Evolutionary conservation across 2,329 filamentous ascomycete species (phyloP), one percentile per base, ranked within the genome.

Genomic region (Bipolaris sorokiniana): DNA sequence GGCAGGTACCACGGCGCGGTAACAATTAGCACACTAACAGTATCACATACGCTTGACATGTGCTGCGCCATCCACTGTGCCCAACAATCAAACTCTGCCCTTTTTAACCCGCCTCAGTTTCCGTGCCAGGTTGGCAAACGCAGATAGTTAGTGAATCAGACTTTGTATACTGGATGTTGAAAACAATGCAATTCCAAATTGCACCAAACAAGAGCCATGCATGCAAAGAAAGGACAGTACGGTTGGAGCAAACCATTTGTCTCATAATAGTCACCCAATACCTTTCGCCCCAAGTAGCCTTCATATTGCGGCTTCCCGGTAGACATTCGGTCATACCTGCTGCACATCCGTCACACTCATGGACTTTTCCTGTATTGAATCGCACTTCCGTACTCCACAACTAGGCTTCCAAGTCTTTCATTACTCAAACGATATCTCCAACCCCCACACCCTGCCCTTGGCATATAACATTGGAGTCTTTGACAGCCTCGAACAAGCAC

Each of bases 401-500:
- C 5, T 31, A 7, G 38, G 16, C 18, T 57, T 46, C 13, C 15
- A n/a, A 18, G 28, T 54, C n/a, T 13, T 40, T 6, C 51, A 45
- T 22, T 49, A 16, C 33, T 9, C 40, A 6, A 40, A 45, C 5
- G 15, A n/a, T 20, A 31, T 28, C 6, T 18, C 31, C 15, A n/a
- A 7, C 9, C 44, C 34, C n/a, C 18, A 28, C 26, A n/a, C 38
- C 11, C 9, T 34, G 3, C 15, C 33, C 11, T 44, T 40, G 36
- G 40, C 20, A 7, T n/a, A 36, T 28, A 11, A 20, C 34, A 41
- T 59, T 22, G 56, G 52, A 15, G 31, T n/a, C 22, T 59, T 48
- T 28, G 15, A 40, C 26, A 52, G 23, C 44, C 16, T 52, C 15
- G 31, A 36, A 1, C 38, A 16, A 22, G 52, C 48, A 13, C 38